These are phyloP conservation scores for Selaginella tamariscina DNA, from an alignment of 75 land plant species.

Conservation along the genomic window DNA sequence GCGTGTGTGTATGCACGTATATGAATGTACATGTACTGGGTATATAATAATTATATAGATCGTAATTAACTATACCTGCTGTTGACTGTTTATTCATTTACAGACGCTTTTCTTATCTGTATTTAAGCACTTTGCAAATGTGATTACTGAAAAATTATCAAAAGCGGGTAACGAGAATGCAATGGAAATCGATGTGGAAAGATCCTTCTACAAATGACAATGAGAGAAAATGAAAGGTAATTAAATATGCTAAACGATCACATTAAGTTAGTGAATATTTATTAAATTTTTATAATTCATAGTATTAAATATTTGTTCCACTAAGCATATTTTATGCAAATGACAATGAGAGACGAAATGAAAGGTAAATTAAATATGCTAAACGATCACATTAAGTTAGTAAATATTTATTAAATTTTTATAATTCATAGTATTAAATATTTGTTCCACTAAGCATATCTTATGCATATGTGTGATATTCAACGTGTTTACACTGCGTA, in stretches of 20 bases:
- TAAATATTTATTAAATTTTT: no score
- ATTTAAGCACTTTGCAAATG: conserved; percentile 42
- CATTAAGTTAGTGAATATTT: no score
- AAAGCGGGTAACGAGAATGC: conserved; percentile 18
- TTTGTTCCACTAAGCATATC: no score
- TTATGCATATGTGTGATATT: no score
- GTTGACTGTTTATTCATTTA: conserved; percentile 8
- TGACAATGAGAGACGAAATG: conserved; percentile 20
- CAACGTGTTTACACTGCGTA: no score
- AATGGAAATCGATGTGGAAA: conserved; percentile 20
- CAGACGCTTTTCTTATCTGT: conserved; percentile 54
- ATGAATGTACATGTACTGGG: neutral
- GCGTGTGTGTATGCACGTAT: neutral
- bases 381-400: no score
- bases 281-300: no score
- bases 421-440: no score
- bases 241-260: conserved; percentile 5
- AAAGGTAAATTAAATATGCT: conserved; percentile 21
- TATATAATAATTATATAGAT: neutral
- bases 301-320: no score
- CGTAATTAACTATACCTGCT: neutral
- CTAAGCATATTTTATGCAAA: no score
- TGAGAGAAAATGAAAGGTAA: conserved; percentile 22
- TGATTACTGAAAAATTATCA: conserved; percentile 47
- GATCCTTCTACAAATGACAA: conserved; percentile 37